phyloP scores from a whole-genome alignment of 768 basidiomycete species.

The Chalciporus piperatus region DNA sequence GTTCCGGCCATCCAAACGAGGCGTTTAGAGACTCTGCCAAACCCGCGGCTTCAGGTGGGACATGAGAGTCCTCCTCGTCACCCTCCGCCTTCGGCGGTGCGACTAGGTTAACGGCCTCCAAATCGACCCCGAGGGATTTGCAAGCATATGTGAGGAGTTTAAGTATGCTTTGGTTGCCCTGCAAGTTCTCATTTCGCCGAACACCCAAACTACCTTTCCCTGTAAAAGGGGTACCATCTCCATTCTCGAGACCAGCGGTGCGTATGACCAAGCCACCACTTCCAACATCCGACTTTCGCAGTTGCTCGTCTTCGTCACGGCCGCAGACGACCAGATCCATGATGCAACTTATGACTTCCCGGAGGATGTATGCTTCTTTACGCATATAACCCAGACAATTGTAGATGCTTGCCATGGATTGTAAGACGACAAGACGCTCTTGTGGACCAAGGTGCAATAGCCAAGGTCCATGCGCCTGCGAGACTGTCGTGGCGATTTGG shows the following conservation, averaged over 20 bases:
- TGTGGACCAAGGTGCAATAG: conserved; percentile 73
- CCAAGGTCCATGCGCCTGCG: conserved; percentile 85
- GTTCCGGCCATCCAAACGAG: conserved; percentile 87
- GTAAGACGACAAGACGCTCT: conserved; percentile 70
- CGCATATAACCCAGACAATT: conserved; percentile 79
- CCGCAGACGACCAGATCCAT: conserved; percentile 87
- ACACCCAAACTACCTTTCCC: conserved; percentile 60
- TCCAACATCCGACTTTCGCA: conserved; percentile 35
- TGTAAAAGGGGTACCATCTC: conserved; percentile 17
- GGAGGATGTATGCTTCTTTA: conserved; percentile 83
- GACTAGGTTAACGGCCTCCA: conserved; percentile 64
- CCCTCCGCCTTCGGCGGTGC: conserved; percentile 25
- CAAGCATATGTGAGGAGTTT: conserved; percentile 71
- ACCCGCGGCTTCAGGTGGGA: conserved; percentile 38
- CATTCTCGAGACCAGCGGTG: conserved; percentile 37
- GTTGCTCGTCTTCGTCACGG: conserved; percentile 64
- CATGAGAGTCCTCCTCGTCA: conserved; percentile 20
- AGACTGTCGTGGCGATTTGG: conserved; percentile 60
- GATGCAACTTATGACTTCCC: conserved; percentile 82
- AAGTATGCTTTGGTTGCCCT: conserved; percentile 83
- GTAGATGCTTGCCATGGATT: conserved; percentile 71
- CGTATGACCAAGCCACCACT: conserved; percentile 49
- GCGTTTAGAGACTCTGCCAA: conserved; percentile 39
- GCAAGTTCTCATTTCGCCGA: conserved; percentile 66
- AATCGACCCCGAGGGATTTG: conserved; percentile 76